phyloP scores from a whole-genome alignment of 2,329 filamentous ascomycete species.

The Epichloe gansuensis region DNA sequence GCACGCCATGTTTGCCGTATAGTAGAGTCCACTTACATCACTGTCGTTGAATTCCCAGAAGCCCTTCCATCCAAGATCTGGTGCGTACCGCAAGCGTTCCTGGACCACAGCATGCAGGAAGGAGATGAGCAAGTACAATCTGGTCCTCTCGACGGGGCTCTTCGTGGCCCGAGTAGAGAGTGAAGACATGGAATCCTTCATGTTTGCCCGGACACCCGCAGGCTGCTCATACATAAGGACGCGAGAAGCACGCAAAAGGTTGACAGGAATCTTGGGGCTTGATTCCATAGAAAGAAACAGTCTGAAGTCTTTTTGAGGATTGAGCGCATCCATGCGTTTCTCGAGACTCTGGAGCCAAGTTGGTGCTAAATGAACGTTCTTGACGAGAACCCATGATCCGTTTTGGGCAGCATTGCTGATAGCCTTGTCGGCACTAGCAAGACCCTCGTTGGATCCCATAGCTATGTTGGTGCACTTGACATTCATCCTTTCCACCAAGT shows the following conservation, averaged over 20 bases:
- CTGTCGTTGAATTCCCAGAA: slow-evolving; percentile 99
- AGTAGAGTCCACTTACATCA: slow-evolving; percentile 53
- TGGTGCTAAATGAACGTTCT: slow-evolving; percentile 94
- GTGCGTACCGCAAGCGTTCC: slow-evolving; percentile 86
- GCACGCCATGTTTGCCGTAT: not conserved
- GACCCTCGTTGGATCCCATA: slow-evolving; percentile 94
- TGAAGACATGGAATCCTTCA: slow-evolving; percentile 91
- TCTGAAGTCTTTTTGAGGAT: slow-evolving; percentile 84
- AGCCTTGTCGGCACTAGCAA: slow-evolving; percentile 87
- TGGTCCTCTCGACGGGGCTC: slow-evolving; percentile 77
- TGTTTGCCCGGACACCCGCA: slow-evolving; percentile 89
- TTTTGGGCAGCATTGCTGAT: slow-evolving; percentile 83
- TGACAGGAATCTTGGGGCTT: slow-evolving; percentile 92
- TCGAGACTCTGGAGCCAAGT: slow-evolving; percentile 95
- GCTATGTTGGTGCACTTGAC: slow-evolving; percentile 91
- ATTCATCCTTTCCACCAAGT: slow-evolving; percentile 70
- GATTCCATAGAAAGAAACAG: slow-evolving; percentile 98
- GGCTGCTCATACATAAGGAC: slow-evolving; percentile 98
- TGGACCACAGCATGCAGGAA: slow-evolving; percentile 95
- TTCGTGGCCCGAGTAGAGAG: slow-evolving; percentile 64
- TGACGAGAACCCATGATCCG: slow-evolving; percentile 93
- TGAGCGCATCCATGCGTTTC: slow-evolving; percentile 90
- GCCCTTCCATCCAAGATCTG: slow-evolving; percentile 89
- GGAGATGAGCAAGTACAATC: slow-evolving; percentile 79
- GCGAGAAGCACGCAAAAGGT: slow-evolving; percentile 80